Evolutionary conservation across 306 rosid species (phyloP).

Genomic region (Dryas octopetala): DNA sequence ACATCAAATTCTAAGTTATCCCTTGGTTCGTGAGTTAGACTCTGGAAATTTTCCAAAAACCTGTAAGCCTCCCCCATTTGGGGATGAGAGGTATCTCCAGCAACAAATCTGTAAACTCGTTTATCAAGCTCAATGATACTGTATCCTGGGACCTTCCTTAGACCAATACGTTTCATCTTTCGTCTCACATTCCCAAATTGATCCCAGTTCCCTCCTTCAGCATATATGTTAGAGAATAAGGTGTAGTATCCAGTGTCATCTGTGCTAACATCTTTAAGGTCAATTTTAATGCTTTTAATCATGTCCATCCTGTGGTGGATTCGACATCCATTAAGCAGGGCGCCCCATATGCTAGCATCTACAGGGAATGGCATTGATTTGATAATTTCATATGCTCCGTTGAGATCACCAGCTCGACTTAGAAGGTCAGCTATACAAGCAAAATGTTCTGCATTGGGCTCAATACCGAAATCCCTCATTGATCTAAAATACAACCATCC

Average conservation of each 20-base stretch:
- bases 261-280: slow-evolving; percentile 47
- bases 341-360: slow-evolving; percentile 82
- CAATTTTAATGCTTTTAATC: slow-evolving; percentile 46
- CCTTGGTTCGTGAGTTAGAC: slow-evolving; percentile 52
- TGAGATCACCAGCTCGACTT: slow-evolving; percentile 80
- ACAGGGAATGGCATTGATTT: slow-evolving; percentile 49
- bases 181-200: slow-evolving; percentile 76
- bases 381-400: slow-evolving; percentile 62
- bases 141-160: slow-evolving; percentile 82
- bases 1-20: slow-evolving; percentile 32
- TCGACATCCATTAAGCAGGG: slow-evolving; percentile 85
- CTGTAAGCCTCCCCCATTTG: slow-evolving; percentile 45
- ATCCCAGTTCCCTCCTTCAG: slow-evolving; percentile 82
- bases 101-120: slow-evolving; percentile 65
- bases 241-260: slow-evolving; percentile 87
- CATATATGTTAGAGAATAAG: slow-evolving; percentile 78
- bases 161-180: slow-evolving; percentile 64
- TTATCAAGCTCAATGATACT: slow-evolving; percentile 72
- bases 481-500: slow-evolving; percentile 61
- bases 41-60: slow-evolving; percentile 45
- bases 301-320: slow-evolving; percentile 72
- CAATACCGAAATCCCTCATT: slow-evolving; percentile 55
- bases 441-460: slow-evolving; percentile 66
- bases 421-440: slow-evolving; percentile 77
- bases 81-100: slow-evolving; percentile 59